phyloP scores from a whole-genome alignment of 805 yeast genomes.

The Myxozyma melibiosi region DNA sequence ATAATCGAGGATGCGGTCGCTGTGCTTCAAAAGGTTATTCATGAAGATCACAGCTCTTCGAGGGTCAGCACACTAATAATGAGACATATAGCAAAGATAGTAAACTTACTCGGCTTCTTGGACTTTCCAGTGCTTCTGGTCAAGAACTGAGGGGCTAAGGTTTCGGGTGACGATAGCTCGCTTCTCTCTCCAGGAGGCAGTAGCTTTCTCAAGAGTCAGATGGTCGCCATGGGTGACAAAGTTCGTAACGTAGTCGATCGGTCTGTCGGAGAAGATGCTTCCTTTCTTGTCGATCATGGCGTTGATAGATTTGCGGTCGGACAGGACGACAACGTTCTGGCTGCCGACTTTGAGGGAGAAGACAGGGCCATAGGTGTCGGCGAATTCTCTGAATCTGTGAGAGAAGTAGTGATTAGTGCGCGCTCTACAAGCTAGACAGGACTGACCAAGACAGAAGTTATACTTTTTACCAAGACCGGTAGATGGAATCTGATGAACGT shows the following conservation, averaged over 20 bases:
- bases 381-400: background rate
- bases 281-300: background rate
- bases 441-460: background rate
- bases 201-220: background rate
- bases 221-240: background rate
- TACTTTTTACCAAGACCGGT: background rate
- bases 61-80: too few relatives aligned
- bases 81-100: too few relatives aligned
- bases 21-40: too few relatives aligned
- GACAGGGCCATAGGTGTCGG: background rate
- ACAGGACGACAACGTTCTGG: background rate
- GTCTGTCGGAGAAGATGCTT: background rate
- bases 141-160: too few relatives aligned
- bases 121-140: too few relatives aligned
- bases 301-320: background rate
- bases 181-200: background rate
- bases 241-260: background rate
- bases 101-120: too few relatives aligned
- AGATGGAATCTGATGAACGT: background rate
- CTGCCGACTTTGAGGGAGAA: background rate
- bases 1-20: too few relatives aligned
- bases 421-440: background rate
- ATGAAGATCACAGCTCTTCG: too few relatives aligned
- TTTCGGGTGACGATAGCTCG: too few relatives aligned
- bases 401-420: background rate